Percentiles rank a stretch among this genome's conserved stretches.
These are phyloP conservation scores for Taxawa tesnikishii DNA, from an alignment of 2,329 filamentous ascomycete species.

Conservation along the genomic window DNA sequence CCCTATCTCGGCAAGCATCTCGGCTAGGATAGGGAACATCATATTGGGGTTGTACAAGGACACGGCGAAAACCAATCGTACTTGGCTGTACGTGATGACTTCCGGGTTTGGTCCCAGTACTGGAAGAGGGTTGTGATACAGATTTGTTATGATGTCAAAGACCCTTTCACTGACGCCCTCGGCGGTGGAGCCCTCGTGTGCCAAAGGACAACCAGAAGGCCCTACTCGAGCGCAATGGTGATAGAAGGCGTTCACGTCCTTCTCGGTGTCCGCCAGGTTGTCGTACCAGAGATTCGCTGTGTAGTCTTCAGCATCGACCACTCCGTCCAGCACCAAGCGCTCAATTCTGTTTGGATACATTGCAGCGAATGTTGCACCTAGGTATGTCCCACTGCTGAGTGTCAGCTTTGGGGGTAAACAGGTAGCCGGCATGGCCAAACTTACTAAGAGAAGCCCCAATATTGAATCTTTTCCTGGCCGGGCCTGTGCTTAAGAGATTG, in stretches of 20 bases:
- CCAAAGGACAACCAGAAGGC: constrained; percentile 25
- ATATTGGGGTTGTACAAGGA: constrained; percentile 22
- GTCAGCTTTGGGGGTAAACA: constrained; percentile 23
- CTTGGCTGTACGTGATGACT: constrained; percentile 28
- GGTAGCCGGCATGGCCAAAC: too few species aligned
- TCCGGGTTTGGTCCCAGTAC: constrained; percentile 20
- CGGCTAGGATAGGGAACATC: constrained; percentile 21
- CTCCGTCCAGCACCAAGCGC: constrained; percentile 32
- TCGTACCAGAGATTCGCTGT: constrained; percentile 21
- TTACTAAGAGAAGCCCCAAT: constrained; percentile 13
- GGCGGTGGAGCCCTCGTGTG: constrained; percentile 13
- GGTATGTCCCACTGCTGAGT: constrained; percentile 36
- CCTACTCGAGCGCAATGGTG: constrained; percentile 30
- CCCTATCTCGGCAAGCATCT: too few species aligned
- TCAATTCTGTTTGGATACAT: constrained; percentile 27
- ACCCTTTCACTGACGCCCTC: constrained; percentile 23
- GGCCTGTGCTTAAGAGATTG: constrained; percentile 6
- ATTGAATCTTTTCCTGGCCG: constrained; percentile 25
- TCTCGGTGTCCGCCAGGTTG: constrained; percentile 32
- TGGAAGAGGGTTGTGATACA: constrained; percentile 28
- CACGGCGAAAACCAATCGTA: constrained; percentile 22
- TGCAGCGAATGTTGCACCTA: constrained; percentile 27
- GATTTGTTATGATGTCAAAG: constrained; percentile 19
- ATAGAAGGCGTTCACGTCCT: constrained; percentile 30
- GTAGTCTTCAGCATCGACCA: constrained; percentile 29